phyloP scores from a whole-genome alignment of 2,329 filamentous ascomycete genomes.

The Neopestalotiopsis sp. region DNA sequence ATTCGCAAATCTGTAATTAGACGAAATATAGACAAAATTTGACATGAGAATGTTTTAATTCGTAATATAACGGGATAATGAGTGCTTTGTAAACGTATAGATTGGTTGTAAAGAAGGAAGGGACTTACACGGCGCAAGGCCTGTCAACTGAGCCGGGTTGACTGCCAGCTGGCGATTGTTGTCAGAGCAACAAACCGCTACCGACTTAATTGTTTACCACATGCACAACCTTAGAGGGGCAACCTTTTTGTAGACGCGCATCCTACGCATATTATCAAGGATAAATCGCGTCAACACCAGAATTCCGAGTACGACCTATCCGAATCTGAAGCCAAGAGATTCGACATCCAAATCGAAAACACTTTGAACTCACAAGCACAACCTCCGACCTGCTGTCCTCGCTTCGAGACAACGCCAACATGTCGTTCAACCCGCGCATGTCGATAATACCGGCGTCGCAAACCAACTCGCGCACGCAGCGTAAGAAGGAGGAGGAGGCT shows the following conservation, averaged over 20 bases:
- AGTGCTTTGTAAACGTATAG: not conserved
- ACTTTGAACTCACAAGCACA: not conserved
- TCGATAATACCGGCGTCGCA: slow-evolving; percentile 63
- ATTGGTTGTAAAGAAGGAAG: not conserved
- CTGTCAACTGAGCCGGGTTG: not conserved
- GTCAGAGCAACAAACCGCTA: slow-evolving; percentile 17
- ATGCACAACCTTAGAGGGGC: not conserved
- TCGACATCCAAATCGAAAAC: not conserved
- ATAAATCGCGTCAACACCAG: not conserved
- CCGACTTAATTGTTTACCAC: slow-evolving; percentile 6
- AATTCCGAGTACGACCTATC: not conserved
- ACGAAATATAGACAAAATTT: too few species aligned
- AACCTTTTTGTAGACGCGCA: slow-evolving; percentile 1
- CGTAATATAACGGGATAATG: not conserved
- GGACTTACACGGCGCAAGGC: not conserved
- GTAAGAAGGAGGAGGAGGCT: slow-evolving; percentile 64
- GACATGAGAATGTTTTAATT: not conserved
- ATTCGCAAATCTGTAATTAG: too few species aligned
- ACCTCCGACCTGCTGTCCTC: not conserved
- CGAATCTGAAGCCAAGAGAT: not conserved
- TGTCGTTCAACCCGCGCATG: slow-evolving; percentile 66
- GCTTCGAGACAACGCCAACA: slow-evolving; percentile 35
- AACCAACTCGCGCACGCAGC: slow-evolving; percentile 53
- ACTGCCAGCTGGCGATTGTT: slow-evolving; percentile 15
- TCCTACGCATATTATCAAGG: not conserved